Evolutionary conservation across 1,284 basidiomycete genomes (phyloP), one percentile per base, ranked within the genome.

Genomic region (Fomitiporia mediterranea): DNA sequence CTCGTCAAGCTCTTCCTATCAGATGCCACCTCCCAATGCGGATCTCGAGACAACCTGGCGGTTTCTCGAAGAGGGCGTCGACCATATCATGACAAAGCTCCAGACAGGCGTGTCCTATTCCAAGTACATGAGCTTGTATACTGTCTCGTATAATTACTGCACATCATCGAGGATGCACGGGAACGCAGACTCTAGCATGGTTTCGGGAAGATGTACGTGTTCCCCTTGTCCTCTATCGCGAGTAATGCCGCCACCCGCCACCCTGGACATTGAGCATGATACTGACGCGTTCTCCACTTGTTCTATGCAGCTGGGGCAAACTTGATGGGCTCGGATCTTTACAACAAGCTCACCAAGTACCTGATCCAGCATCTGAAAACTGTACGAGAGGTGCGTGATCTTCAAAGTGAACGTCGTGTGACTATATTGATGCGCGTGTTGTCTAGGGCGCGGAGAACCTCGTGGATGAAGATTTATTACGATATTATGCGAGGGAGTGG

Each of bases 111-210:
- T 98, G 68, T 91, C 90, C 27, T 95, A 94, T 74, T 82, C 84
- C 56, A 92, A 91, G 68, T 98, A 98, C 74, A 95, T 96, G 77
- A 83, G 86, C 65, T 81, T 96, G 54, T 98, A 97, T 72, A 94
- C 91, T 53, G 89, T 93, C 40, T 91, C 91, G 7, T 98, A 98
- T 80, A 96, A 98, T 74, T 98, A 95, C 69, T 98, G 95, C 70
- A 98, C 93, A 21, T 89, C 85, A 23, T 89, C 86, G n/a, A 86
- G 89, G 67, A 89, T 93, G 83, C 84, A 86, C 62, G 81, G 78
- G 43, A 75, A 76, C 42, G 68, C 78, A 39, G 83, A 86, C 30
- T 54, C 66, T n/a, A 68, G 71, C 13, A 63, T 77, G 57, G 78
- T 78, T 2, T n/a, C n/a, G n/a, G 83, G 81, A 61, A 75, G 86